These are phyloP conservation scores for Pistacia integerrima DNA, from an alignment of 345 rosid species.

Conservation along the genomic window DNA sequence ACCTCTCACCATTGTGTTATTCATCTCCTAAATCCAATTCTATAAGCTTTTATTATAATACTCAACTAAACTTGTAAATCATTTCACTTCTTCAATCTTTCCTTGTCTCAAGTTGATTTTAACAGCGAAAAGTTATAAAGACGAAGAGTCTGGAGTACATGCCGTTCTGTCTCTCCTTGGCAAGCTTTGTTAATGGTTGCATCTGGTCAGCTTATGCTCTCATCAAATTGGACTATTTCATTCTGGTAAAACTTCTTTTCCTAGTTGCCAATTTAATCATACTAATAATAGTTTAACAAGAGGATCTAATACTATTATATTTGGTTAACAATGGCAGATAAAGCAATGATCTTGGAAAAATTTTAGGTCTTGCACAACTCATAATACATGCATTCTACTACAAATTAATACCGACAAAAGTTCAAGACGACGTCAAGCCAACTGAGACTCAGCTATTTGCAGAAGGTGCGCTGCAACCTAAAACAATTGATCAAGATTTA, in stretches of 20 bases:
- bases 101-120: no score
- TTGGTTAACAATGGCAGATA: constrained; percentile 19
- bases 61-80: no score
- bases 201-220: no score
- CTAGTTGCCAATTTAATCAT: neutral
- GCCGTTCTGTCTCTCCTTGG: no score
- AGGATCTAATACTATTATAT: no score
- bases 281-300: neutral
- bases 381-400: constrained; percentile 32
- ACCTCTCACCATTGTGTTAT: constrained; percentile 27
- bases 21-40: neutral
- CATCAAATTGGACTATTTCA: neutral
- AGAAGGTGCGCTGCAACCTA: neutral
- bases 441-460: constrained; percentile 45
- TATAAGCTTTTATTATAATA: no score
- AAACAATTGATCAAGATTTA: no score
- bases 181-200: no score
- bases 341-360: constrained; percentile 45
- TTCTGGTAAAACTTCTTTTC: constrained; percentile 30
- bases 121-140: no score
- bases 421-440: constrained; percentile 20
- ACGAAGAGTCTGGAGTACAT: no score
- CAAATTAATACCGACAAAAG: constrained; percentile 14
- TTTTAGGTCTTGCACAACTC: constrained; percentile 33
- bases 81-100: no score